Evolutionary conservation across 371 early-diverging fungal genomes (phyloP), one percentile per base, ranked within the genome.

Genomic region (Thermomucor indicae-seudaticae): DNA sequence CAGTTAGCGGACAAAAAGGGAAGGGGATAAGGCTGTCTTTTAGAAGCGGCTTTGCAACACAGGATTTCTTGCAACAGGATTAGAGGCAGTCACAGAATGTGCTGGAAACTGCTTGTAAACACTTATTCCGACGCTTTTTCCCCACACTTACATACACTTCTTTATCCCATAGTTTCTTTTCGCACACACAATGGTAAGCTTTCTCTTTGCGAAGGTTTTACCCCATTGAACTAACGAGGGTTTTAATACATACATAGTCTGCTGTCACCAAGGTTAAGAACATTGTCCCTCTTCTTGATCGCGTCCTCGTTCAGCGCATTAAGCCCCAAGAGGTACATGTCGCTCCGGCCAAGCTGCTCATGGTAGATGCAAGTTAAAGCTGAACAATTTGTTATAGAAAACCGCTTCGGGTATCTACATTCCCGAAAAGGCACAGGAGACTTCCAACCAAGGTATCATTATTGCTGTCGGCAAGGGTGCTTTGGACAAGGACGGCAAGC

Each of bases 351-450:
- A n/a, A n/a, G n/a, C n/a, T n/a, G n/a, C n/a, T n/a, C n/a, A n/a
- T n/a, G n/a, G n/a, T n/a, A n/a, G n/a, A n/a, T n/a, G n/a, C n/a
- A n/a, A n/a, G n/a, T n/a, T n/a, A n/a, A n/a, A n/a, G n/a, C n/a
- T n/a, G n/a, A n/a, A n/a, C n/a, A n/a, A n/a, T n/a, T n/a, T 32
- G 20, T 24, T 25, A 44, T 72, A 94, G 93, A 83, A 94, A 80
- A 97, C 98, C 35, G 89, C 93, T 29, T 70, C 91, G n/a, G 98
- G 98, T 66, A 83, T 98, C 62, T 89, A 80, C 68, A 93, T 98
- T 44, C 98, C 98, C 44, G 95, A 97, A 70, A 96, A 96, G 82
- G 90, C 97, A n/a, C 93, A 95, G 67, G 97, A 96, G 79, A 64
- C 88, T 35, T 70, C 93, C 51, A 94, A 96, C 80, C 92, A 94